Conservation (phyloP, 1,284 basidiomycete genomes). For the Apiotrichum veenhuisii region DNA sequence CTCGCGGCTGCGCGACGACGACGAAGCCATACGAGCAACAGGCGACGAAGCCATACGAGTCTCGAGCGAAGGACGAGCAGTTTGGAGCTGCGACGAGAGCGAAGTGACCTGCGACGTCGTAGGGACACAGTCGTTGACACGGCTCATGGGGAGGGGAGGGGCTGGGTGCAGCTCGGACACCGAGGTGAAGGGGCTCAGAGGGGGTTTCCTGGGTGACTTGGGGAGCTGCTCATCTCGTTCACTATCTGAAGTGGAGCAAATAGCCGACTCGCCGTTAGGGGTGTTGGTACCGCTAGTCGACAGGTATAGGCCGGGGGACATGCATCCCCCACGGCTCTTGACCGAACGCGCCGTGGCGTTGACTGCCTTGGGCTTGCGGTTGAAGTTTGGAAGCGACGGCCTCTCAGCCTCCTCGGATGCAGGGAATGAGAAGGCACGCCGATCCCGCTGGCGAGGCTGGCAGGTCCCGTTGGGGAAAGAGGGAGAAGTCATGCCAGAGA, state of each 20-base stretch:
- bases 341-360: conserved; percentile 12
- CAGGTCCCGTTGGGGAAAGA: background rate
- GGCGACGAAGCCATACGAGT: conserved; percentile 13
- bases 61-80: conserved; percentile 12
- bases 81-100: conserved; percentile 16
- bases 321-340: conserved; percentile 4
- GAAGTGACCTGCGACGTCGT: conserved; percentile 6
- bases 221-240: conserved; percentile 23
- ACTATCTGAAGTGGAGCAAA: conserved; percentile 41
- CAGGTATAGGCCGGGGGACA: conserved; percentile 20
- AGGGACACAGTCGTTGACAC: background rate
- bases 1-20: conserved; percentile 42
- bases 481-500: background rate
- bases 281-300: conserved; percentile 38
- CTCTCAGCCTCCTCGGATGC: conserved; percentile 19
- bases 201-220: background rate
- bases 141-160: conserved; percentile 7
- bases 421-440: conserved; percentile 46
- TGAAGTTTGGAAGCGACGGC: conserved; percentile 21
- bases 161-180: background rate
- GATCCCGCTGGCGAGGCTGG: conserved; percentile 23
- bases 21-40: conserved; percentile 37
- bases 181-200: background rate
- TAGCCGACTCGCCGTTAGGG: conserved; percentile 35
- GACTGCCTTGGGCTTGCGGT: conserved; percentile 28